A percentile compares a stretch with the other conserved stretches of the same genome.
phyloP scores from a whole-genome alignment of 2,329 filamentous ascomycete species.

The Fusarium sp. region DNA sequence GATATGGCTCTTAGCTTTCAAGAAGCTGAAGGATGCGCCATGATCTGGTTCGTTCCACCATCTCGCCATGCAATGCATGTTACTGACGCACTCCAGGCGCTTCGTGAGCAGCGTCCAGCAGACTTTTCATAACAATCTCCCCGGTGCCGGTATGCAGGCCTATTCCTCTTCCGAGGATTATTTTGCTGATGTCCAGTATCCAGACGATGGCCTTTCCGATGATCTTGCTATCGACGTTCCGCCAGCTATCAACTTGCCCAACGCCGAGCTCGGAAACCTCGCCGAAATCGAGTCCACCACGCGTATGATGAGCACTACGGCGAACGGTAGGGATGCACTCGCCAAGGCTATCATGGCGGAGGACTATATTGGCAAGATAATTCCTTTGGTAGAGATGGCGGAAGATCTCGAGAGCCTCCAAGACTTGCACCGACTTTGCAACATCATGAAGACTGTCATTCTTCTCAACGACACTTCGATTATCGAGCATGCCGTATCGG shows the following conservation, averaged over 20 bases:
- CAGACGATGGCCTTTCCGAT: slow-evolving; percentile 88
- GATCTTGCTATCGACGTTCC: slow-evolving; percentile 79
- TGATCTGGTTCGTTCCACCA: slow-evolving; percentile 76
- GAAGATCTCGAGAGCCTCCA: slow-evolving; percentile 89
- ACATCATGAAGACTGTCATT: slow-evolving; percentile 97
- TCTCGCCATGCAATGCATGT: not conserved
- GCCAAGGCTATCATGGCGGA: slow-evolving; percentile 86
- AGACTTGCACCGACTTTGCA: slow-evolving; percentile 91
- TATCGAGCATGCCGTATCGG: slow-evolving; percentile 91
- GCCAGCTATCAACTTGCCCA: slow-evolving; percentile 76
- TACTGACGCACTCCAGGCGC: slow-evolving; percentile 67
- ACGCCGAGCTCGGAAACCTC: slow-evolving; percentile 82
- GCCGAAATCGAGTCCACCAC: slow-evolving; percentile 86
- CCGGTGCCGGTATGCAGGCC: slow-evolving; percentile 64
- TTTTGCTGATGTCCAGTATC: slow-evolving; percentile 41
- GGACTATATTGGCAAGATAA: slow-evolving; percentile 86
- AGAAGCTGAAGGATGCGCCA: slow-evolving; percentile 90
- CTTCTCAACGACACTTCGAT: slow-evolving; percentile 94
- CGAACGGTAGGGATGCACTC: slow-evolving; percentile 82
- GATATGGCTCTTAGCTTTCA: slow-evolving; percentile 99
- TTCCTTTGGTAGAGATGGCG: slow-evolving; percentile 85
- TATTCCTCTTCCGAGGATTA: not conserved
- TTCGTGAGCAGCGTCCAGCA: slow-evolving; percentile 90
- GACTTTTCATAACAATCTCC: slow-evolving; percentile 68
- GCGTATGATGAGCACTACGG: slow-evolving; percentile 77